Evolutionary conservation across 2,329 filamentous ascomycete genomes (phyloP), one percentile per base, ranked within the genome.

Genomic region (Exophiala aquamarina): DNA sequence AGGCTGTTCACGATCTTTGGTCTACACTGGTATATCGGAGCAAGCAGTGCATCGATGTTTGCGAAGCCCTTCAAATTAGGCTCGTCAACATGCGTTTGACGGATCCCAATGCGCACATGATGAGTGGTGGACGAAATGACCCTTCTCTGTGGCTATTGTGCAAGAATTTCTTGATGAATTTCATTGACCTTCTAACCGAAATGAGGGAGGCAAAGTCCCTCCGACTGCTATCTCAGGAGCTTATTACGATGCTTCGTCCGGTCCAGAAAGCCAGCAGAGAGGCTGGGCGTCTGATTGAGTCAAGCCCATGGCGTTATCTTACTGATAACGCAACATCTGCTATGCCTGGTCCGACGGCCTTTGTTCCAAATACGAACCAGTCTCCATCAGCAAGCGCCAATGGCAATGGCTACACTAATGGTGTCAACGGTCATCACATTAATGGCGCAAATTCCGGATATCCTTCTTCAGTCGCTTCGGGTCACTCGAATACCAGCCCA

Each of bases 191-290:
- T 3, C 66, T 74, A 19, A 70, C 66, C 5, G 71, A 74, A 44
- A 70, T 75, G 66, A 66, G 69, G 57, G 62, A 73, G 50, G 68
- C 71, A 15, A 66, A 67, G 52, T 68, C 63, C 44, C 70, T 76
- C 61, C 71, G 75, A 28, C 64, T 78, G 26, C 64, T 79, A 23
- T 76, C 76, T 38, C 70, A 78, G 19, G 87, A 94, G 55, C 84
- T 90, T 35, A 83, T 87, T 62, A 71, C 79, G 19, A 78, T 87
- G 44, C 79, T 96, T 57, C 82, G 86, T 49, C 89, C 89, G 2
- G 81, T 95, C 36, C 91, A 96, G 62, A 84, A 83, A 58, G 83
- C 82, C 49, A 84, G 93, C 62, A 90, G 91, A 63, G 88, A 95
- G 62, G 88, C 87, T 10, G 86, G 79, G 49, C 80, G 82, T 44